Evolutionary conservation across 1,284 basidiomycete species (phyloP), one percentile per base, ranked within the genome.

Genomic region (Puccinia coronata): DNA sequence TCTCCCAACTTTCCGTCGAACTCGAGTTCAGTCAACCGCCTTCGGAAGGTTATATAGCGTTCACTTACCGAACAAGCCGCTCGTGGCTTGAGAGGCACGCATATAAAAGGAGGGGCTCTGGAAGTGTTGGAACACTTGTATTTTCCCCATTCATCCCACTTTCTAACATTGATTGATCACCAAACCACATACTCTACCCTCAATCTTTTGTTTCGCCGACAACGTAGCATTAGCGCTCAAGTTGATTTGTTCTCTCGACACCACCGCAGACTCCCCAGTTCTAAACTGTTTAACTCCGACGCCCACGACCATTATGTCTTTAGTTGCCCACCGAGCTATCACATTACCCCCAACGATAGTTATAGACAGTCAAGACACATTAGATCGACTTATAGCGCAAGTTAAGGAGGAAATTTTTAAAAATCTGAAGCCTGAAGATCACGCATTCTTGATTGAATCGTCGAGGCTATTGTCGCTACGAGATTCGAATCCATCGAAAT

Each of bases 401-500:
- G 67, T 70, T 4, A 70, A 51, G 41, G 67, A 70, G 2, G 67
- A 70, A 34, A 34, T 70, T 14, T 70, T 70, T 51, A 70, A 31
- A 47, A 41, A 51, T 8, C 23, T 70, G 49, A 49, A 28, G 8
- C 69, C 53, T 1, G 53, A 61, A 28, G 78, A 80, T 20, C 55
- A 57, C 36, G 49, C 36, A 47, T 80, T 57, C 25, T 34, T 80
- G 23, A 8, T 57, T 20, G 69, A 80, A 63, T 71, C 78, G 11
- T 71, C 53, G 28, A 36, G 78, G n/a, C 41, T 80, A 18, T 41
- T 80, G 25, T 39, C 55, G 20, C 47, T 80, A 23, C 49, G 78
- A 25, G 69, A 80, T 71, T 36, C 51, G 39, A 55, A 53, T 25
- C 78, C 78, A 36, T 69, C 78, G 8, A 69, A 61, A 55, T 80